Percentiles rank a stretch among this genome's conserved stretches.
Evolutionary conservation across 345 rosid species (phyloP).

Genomic region (Eucalyptus fibrosa): DNA sequence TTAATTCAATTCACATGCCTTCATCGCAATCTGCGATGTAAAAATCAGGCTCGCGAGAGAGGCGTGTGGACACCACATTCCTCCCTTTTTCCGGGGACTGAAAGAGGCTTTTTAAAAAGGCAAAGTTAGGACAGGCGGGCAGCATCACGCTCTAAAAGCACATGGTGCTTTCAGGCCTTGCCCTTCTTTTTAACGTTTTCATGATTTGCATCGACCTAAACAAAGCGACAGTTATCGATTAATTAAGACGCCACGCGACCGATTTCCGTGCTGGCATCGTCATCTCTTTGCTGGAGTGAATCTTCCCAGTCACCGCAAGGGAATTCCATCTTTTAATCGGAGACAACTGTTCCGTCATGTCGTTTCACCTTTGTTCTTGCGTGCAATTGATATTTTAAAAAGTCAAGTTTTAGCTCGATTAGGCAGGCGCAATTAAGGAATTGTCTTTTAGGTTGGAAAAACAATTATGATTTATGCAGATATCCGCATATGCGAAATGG

Average conservation of each 20-base stretch:
- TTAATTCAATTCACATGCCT: not conserved
- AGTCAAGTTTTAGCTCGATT: not conserved
- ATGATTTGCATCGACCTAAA: not conserved
- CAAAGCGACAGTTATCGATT: not conserved
- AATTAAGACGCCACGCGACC: not conserved
- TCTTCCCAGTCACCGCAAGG: not conserved
- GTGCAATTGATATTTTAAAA: not conserved
- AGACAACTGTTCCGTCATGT: not conserved
- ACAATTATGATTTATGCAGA: not conserved
- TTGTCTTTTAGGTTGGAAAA: not conserved
- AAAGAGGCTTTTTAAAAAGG: not conserved
- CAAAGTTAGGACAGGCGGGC: not conserved
- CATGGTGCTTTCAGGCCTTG: not conserved
- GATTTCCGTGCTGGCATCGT: not conserved
- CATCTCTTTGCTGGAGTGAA: not conserved
- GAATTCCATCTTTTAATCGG: not conserved
- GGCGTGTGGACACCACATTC: not conserved
- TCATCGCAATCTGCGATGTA: not conserved
- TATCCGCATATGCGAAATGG: not conserved
- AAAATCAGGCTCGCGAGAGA: not conserved
- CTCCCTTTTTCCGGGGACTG: not conserved
- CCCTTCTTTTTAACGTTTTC: not conserved
- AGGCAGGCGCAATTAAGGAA: not conserved
- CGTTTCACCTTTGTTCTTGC: not conserved
- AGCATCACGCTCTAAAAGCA: not conserved